Conservation (phyloP, 2,329 filamentous ascomycete species). For the Sclerotinia subarctica region DNA sequence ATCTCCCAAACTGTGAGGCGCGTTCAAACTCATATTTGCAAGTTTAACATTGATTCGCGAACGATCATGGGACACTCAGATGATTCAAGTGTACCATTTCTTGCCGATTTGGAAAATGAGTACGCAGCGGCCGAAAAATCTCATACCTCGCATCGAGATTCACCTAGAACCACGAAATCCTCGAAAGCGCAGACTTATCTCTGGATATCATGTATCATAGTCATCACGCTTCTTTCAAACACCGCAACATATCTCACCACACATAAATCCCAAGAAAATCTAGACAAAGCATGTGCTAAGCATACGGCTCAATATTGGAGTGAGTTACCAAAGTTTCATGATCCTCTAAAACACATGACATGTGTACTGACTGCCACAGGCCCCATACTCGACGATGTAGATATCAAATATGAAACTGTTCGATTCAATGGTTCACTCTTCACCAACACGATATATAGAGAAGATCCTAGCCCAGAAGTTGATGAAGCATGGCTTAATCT, state of each 20-base stretch:
- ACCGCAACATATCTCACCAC: conserved; percentile 1
- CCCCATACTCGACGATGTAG: conserved; percentile 42
- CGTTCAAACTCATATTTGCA: background rate
- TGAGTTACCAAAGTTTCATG: background rate
- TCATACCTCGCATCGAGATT: background rate
- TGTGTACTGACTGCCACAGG: conserved; percentile 22
- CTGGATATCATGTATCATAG: conserved; percentile 8
- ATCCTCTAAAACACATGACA: background rate
- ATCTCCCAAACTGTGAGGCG: background rate
- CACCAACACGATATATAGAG: conserved; percentile 10
- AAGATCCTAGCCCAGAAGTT: conserved; percentile 1
- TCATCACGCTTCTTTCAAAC: background rate
- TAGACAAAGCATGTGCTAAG: background rate
- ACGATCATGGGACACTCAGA: background rate
- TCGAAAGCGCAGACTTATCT: background rate
- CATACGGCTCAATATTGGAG: conserved; percentile 14
- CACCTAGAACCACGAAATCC: background rate
- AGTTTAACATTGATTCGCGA: background rate
- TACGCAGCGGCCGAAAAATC: background rate
- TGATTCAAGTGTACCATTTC: conserved; percentile 16
- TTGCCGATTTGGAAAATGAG: background rate
- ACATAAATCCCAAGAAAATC: background rate
- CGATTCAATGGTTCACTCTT: conserved; percentile 21
- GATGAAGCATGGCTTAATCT: conserved; percentile 8
- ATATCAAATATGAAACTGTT: conserved; percentile 43